These are phyloP conservation scores for Scutellaria baicalensis DNA, from an alignment of 257 asterid genomes.

Conservation along the genomic window DNA sequence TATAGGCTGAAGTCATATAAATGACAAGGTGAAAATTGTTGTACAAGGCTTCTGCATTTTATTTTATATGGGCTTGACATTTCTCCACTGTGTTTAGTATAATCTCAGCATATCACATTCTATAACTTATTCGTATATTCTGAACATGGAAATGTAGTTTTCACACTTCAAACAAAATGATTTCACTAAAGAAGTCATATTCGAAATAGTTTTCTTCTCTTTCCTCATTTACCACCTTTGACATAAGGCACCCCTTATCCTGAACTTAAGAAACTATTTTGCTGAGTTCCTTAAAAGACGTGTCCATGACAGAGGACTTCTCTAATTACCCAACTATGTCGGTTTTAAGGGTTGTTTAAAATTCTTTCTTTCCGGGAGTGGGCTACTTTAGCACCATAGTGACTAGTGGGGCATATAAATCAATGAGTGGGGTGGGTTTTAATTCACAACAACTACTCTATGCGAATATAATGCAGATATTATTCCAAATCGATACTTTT, in stretches of 20 bases:
- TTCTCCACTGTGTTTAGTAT: neutral
- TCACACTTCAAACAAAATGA: neutral
- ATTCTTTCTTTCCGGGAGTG: neutral
- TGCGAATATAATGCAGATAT: neutral
- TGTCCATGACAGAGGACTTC: neutral
- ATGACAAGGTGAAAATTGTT: neutral
- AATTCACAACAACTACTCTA: neutral
- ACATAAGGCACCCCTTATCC: neutral
- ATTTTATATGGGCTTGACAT: neutral
- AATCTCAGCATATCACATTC: neutral
- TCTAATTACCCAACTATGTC: neutral
- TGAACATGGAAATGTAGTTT: neutral
- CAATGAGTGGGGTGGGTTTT: neutral
- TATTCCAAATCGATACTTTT: too few relatives aligned
- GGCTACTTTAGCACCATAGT: neutral
- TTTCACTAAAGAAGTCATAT: neutral
- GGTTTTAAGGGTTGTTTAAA: neutral
- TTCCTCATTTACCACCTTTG: neutral
- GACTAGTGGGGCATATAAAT: neutral
- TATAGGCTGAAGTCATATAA: neutral
- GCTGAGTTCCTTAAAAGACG: neutral
- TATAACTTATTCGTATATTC: neutral
- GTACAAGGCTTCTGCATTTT: neutral
- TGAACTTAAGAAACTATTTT: neutral
- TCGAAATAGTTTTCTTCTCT: neutral